A percentile compares a stretch with the other conserved stretches of the same genome.
Conservation (phyloP, 176 grass and related monocot genomes). For the Aegilops longissima region DNA sequence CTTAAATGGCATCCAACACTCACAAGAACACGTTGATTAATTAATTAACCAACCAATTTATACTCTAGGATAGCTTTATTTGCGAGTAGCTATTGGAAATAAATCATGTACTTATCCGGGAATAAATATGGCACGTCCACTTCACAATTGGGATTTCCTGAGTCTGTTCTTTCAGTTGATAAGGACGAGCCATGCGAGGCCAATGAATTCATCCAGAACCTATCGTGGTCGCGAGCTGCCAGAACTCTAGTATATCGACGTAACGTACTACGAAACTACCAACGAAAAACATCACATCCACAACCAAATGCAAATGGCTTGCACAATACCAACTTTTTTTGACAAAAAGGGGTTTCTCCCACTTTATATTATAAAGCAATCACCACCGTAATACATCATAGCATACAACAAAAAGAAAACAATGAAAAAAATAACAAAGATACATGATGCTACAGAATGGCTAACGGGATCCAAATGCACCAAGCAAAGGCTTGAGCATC, state of each 20-base stretch:
- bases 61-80: not conserved
- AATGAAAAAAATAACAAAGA: no score
- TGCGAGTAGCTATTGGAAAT: not conserved
- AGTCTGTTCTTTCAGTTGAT: not conserved
- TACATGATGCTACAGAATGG: no score
- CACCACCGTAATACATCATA: no score
- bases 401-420: no score
- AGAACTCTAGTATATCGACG: not conserved
- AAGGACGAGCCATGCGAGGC: constrained; percentile 28
- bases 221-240: not conserved
- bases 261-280: not conserved
- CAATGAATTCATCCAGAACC: constrained; percentile 4
- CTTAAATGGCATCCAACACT: not conserved
- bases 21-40: not conserved
- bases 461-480: no score
- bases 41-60: not conserved
- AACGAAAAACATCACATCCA: not conserved
- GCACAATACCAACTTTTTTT: no score
- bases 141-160: not conserved
- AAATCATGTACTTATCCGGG: not conserved
- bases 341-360: no score
- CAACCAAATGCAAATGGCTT: no score
- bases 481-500: no score
- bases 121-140: not conserved
- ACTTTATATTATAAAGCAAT: no score